Base-by-base conservation (phyloP, 345 rosid genomes). In the Lagerstroemia speciosa region DNA sequence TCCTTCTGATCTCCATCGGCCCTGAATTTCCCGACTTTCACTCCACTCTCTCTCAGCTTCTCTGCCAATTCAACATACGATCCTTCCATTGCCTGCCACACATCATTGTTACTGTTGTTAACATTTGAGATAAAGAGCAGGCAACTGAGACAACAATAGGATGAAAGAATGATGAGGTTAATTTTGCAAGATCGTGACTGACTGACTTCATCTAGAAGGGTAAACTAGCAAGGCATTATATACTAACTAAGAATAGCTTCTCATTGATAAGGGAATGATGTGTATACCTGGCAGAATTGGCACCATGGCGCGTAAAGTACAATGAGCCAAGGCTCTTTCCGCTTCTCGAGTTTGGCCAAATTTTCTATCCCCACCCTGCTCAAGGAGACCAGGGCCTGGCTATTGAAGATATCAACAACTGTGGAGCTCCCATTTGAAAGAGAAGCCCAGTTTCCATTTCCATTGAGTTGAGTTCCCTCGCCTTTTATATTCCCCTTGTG, bases 241-340 rank as follows among this genome's bases (percentile, higher is more conserved):
- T 57, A 8, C 5, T n/a, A 36, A 29, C 20, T 20, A n/a, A n/a
- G 15, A 22, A 57, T 57, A n/a, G 2, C 15, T 29, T 62, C 17
- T 27, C 20, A 62, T 24, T 11, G 6, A 12, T 6, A 33, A n/a
- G n/a, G 67, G 30, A 20, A 22, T 32, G 37, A 10, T 67, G 31
- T 45, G 41, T 67, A 76, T 64, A 85, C 98, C 79, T 87, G 96
- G 83, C 97, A 94, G 68, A 85, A 94, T 1, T 67, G 96, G 83
- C 99, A 93, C 99, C 99, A 91, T 29, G 99, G 99, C 3, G 99
- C 99, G 50, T 94, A 94, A 26, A 87, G 88, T 52, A 94, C 99
- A 15, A 89, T 90, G 6, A 94, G 67, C 97, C 97, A 94, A 1
- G 96, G 82, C 74, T 91, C 99, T 69, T 79, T 84, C 30, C 96